Conservation (phyloP, 73 alveolate genomes). For the Paramecium tetraurelia region DNA sequence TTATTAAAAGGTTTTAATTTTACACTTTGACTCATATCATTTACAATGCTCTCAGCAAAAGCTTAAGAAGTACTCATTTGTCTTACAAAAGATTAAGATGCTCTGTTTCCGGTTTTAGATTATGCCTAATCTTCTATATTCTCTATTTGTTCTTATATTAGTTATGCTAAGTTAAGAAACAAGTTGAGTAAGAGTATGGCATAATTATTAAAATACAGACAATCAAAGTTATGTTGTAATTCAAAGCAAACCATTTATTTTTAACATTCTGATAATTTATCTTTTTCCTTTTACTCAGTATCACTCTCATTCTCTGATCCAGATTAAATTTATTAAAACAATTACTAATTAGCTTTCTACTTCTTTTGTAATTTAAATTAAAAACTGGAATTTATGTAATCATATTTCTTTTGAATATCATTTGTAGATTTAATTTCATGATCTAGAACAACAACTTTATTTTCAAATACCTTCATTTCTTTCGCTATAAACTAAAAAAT, state of each 20-base stretch:
- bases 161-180: not conserved
- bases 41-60: not conserved
- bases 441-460: not conserved
- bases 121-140: not conserved
- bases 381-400: not conserved
- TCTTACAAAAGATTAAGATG: not conserved
- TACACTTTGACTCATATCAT: not conserved
- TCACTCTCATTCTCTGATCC: constrained; percentile 1
- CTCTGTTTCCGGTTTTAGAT: not conserved
- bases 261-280: not conserved
- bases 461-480: not conserved
- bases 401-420: not conserved
- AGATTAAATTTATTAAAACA: not conserved
- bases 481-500: not conserved
- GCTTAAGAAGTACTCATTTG: not conserved
- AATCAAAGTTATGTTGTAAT: not conserved
- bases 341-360: not conserved
- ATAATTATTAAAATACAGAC: not conserved
- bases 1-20: not conserved
- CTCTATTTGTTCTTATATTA: not conserved
- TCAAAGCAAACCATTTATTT: not conserved
- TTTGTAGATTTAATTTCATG: not conserved
- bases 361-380: not conserved
- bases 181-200: not conserved
- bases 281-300: not conserved